Conservation (phyloP, 495 filamentous ascomycete genomes). For the Penicillium malachiteum region DNA sequence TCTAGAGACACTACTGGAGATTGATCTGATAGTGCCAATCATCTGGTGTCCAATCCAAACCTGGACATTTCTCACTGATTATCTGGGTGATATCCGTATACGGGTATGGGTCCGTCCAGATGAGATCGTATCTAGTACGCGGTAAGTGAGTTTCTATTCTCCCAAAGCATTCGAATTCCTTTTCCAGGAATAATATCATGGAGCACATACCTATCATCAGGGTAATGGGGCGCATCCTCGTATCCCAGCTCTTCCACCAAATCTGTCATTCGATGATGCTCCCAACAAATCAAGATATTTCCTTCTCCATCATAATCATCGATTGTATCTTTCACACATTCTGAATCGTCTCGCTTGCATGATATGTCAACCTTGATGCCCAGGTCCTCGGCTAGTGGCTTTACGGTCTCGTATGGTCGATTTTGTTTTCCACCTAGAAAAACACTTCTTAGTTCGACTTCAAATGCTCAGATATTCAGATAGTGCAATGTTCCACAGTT, state of each 20-base stretch:
- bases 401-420: slow-evolving; percentile 50
- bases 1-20: too few relatives aligned
- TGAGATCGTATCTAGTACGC: slow-evolving; percentile 35
- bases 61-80: slow-evolving; percentile 36
- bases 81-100: slow-evolving; percentile 32
- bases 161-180: background rate
- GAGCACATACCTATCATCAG: slow-evolving; percentile 23
- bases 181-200: background rate
- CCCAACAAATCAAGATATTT: slow-evolving; percentile 56
- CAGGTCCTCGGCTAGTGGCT: slow-evolving; percentile 45
- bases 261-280: slow-evolving; percentile 43
- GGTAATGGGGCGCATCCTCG: slow-evolving; percentile 28
- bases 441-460: too few relatives aligned
- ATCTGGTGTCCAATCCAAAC: slow-evolving; percentile 16
- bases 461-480: too few relatives aligned
- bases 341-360: slow-evolving; percentile 41
- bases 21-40: background rate
- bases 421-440: slow-evolving; percentile 39
- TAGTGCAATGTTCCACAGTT: too few relatives aligned
- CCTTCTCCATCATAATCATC: slow-evolving; percentile 41
- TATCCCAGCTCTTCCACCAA: slow-evolving; percentile 42
- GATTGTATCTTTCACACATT: slow-evolving; percentile 42
- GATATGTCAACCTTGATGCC: slow-evolving; percentile 48
- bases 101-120: slow-evolving; percentile 41
- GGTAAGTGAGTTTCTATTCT: background rate